phyloP scores from a whole-genome alignment of 169 alveolate genomes.

The Plasmodium yoelii region DNA sequence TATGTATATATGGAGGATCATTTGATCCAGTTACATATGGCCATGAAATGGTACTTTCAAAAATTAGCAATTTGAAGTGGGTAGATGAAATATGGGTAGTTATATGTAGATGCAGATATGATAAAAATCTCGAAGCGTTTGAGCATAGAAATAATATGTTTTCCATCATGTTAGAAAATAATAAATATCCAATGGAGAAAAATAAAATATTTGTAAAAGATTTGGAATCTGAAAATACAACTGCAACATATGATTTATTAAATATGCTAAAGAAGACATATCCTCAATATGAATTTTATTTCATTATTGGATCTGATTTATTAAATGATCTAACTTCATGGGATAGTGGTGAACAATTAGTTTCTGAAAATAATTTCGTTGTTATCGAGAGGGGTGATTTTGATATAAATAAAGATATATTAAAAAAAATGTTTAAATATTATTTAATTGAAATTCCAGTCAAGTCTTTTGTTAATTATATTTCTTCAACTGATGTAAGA shows the following conservation, averaged over 20 bases:
- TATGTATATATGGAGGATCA: conserved; percentile 73
- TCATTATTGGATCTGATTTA: conserved; percentile 48
- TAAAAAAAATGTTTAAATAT: conserved; percentile 47
- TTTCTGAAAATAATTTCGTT: conserved; percentile 53
- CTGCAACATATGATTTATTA: conserved; percentile 67
- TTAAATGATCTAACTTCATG: conserved; percentile 31
- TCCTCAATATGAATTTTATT: conserved; percentile 57
- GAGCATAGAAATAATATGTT: conserved; percentile 65
- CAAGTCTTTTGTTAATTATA: conserved; percentile 50
- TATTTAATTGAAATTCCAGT: conserved; percentile 45
- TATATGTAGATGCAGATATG: conserved; percentile 60
- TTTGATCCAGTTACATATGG: conserved; percentile 64
- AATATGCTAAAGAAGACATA: conserved; percentile 40
- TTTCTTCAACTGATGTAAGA: conserved; percentile 67
- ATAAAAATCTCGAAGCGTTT: conserved; percentile 30
- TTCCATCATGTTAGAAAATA: conserved; percentile 39
- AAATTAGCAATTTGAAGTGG: conserved; percentile 51
- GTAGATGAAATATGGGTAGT: conserved; percentile 73
- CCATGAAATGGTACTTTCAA: conserved; percentile 63
- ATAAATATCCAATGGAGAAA: conserved; percentile 22
- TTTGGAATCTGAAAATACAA: conserved; percentile 28
- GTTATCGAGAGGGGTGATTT: conserved; percentile 58
- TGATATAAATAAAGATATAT: conserved; percentile 38
- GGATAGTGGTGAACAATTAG: conserved; percentile 67
- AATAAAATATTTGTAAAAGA: conserved; percentile 66